Conservation (phyloP, 176 grass and related monocot species). For the Carex pumila region DNA sequence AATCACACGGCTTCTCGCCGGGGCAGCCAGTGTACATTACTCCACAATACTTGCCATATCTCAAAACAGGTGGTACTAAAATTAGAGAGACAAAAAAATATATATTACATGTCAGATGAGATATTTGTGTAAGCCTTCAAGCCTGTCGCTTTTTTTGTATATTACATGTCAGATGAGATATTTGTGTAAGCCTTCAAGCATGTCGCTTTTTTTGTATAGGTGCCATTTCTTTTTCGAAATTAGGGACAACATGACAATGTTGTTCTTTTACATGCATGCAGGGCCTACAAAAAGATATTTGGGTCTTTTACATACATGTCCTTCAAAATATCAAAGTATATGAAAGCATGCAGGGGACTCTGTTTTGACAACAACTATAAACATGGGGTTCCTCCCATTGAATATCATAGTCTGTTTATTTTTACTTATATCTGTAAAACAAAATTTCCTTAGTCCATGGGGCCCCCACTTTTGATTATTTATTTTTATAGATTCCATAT, state of each 20-base stretch:
- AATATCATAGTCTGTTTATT: background rate
- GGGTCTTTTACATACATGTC: background rate
- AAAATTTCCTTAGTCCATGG: background rate
- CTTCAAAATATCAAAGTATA: background rate
- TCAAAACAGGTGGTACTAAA: conserved; percentile 59
- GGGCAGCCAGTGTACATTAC: conserved; percentile 83
- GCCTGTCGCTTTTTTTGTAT: background rate
- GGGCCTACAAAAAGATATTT: background rate
- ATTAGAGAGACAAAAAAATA: background rate
- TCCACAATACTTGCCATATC: conserved; percentile 92
- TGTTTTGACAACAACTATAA: background rate
- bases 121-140: conserved; percentile 4
- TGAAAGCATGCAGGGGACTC: background rate
- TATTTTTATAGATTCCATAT: background rate
- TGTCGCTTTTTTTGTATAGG: background rate
- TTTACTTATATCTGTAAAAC: background rate
- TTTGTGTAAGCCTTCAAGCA: conserved; percentile 2
- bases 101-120: background rate
- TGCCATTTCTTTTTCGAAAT: background rate
- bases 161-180: background rate
- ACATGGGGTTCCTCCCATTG: background rate
- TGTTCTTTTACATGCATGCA: background rate
- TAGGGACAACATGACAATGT: background rate
- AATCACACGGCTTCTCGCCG: conserved; percentile 90
- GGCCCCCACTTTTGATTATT: background rate